Evolutionary conservation across 2,329 filamentous ascomycete genomes (phyloP).

Genomic region (Orbilia quercus): DNA sequence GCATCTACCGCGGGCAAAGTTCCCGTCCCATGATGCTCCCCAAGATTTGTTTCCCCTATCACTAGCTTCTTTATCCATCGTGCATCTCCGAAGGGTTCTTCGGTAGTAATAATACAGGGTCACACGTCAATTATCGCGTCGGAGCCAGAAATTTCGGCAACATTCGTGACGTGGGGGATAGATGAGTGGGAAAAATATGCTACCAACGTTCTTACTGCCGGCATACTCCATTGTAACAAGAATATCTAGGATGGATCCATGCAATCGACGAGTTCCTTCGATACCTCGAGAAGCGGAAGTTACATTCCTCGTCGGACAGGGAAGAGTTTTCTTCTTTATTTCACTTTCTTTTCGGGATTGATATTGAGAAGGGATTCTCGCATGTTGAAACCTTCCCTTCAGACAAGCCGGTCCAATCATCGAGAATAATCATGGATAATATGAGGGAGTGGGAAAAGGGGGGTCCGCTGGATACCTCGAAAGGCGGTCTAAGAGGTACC

Average conservation of each 20-base stretch:
- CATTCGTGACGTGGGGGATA: not conserved
- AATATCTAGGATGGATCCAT: not conserved
- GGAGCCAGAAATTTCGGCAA: not conserved
- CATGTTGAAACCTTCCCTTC: constrained; percentile 46
- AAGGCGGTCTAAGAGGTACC: constrained; percentile 37
- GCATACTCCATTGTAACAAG: not conserved
- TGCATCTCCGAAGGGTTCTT: too few species aligned
- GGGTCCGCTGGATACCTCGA: constrained; percentile 24
- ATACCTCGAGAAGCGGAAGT: not conserved
- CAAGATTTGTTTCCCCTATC: too few species aligned
- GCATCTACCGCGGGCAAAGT: not conserved
- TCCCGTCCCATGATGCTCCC: not conserved
- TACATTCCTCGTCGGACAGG: constrained; percentile 24
- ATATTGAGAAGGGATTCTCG: constrained; percentile 31
- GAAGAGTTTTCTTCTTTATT: constrained; percentile 8
- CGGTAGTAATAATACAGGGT: not conserved
- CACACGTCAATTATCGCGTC: not conserved
- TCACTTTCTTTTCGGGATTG: not conserved
- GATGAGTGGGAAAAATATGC: not conserved
- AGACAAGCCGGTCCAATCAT: constrained; percentile 37
- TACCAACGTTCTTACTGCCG: too few species aligned
- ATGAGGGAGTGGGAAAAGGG: constrained; percentile 27
- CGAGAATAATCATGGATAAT: constrained; percentile 20
- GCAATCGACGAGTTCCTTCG: not conserved
- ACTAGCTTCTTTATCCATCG: too few species aligned